Conservation (phyloP, 192 early-diverging fungal species). For the Backusella parvicylindrica region DNA sequence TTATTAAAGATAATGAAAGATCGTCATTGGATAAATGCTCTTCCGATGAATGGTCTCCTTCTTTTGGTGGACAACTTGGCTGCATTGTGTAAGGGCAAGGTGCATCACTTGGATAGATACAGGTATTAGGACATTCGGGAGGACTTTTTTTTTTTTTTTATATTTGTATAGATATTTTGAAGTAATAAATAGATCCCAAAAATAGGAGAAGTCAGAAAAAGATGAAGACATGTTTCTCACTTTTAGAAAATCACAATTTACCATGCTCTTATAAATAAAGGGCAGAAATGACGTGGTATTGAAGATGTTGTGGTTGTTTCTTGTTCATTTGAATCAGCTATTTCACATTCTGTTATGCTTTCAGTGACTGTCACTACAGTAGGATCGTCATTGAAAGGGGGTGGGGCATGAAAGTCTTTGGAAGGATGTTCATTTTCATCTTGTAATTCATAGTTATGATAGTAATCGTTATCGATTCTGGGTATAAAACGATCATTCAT, state of each 20-base stretch:
- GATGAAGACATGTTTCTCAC: background rate
- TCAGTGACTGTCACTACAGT: background rate
- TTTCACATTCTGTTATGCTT: background rate
- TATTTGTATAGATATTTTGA: no score
- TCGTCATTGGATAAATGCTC: background rate
- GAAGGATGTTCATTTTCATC: background rate
- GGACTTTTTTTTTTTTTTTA: no score
- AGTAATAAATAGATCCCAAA: background rate
- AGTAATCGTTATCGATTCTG: background rate
- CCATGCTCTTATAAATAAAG: background rate
- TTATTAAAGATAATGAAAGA: background rate
- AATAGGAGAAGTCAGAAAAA: background rate
- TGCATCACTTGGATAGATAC: background rate
- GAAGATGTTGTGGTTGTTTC: background rate
- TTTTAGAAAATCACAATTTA: background rate
- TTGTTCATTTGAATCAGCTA: background rate
- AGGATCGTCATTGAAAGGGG: background rate
- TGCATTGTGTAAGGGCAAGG: background rate
- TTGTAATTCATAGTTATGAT: background rate
- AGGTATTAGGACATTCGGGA: background rate
- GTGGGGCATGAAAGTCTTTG: background rate
- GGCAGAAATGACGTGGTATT: background rate
- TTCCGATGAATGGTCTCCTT: background rate
- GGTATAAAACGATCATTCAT: background rate
- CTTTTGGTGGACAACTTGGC: slow-evolving; percentile 1